Evolutionary conservation across 768 basidiomycete species (phyloP).

Genomic region (Hygrophorus pudorinus): DNA sequence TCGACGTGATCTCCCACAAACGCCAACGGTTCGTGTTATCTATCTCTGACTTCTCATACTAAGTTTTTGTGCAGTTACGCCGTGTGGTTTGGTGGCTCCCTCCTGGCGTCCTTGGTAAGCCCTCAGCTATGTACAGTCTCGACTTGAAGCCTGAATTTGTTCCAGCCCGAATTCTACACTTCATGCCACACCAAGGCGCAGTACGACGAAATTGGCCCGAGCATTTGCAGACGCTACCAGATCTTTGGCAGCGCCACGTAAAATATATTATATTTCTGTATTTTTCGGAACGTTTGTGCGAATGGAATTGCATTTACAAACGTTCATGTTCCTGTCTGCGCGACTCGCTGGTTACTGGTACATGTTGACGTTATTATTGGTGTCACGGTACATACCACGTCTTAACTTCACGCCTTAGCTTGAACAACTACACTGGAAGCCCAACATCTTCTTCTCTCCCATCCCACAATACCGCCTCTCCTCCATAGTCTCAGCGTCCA

Average conservation of each 20-base stretch:
- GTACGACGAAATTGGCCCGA: slow-evolving; percentile 88
- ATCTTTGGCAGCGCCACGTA: slow-evolving; percentile 87
- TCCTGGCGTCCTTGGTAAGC: slow-evolving; percentile 84
- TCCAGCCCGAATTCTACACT: slow-evolving; percentile 88
- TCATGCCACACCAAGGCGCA: slow-evolving; percentile 92
- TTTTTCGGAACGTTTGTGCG: neutral
- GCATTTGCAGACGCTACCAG: slow-evolving; percentile 86
- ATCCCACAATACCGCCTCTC: slow-evolving; percentile 71
- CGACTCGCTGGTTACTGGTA: neutral
- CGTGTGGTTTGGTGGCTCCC: slow-evolving; percentile 96
- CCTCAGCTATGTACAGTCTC: neutral
- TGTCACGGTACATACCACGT: no score
- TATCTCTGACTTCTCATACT: neutral
- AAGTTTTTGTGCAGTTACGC: slow-evolving; percentile 48
- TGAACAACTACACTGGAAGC: slow-evolving; percentile 92
- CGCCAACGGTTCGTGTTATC: slow-evolving; percentile 62
- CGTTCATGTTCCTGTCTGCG: neutral
- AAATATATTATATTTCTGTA: neutral
- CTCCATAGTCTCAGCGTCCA: slow-evolving; percentile 52
- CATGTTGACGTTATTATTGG: no score
- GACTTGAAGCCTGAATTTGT: neutral
- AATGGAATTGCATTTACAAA: neutral
- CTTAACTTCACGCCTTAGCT: no score
- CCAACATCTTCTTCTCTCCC: slow-evolving; percentile 66
- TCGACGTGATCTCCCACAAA: slow-evolving; percentile 98